phyloP scores from a whole-genome alignment of 73 alveolate species.

The Paramecium primaurelia region DNA sequence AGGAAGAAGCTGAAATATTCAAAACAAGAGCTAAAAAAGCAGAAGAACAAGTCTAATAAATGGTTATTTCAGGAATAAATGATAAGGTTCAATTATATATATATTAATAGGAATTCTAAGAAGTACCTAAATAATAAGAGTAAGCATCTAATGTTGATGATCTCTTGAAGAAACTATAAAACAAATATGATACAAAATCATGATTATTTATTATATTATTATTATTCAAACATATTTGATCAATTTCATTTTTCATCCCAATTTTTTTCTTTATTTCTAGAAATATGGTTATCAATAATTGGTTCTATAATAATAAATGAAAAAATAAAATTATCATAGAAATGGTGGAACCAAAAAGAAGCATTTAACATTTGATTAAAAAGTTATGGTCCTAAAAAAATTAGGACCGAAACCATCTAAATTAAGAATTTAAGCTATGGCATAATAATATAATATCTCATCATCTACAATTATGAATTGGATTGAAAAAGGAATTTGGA shows the following conservation, averaged over 20 bases:
- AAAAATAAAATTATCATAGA: background rate
- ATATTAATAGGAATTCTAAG: background rate
- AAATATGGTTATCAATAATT: background rate
- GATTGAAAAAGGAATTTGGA: constrained; percentile 1
- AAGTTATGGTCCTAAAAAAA: background rate
- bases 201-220: background rate
- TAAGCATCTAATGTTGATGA: background rate
- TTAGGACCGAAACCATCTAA: background rate
- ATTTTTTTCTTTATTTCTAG: background rate
- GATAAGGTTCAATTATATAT: background rate
- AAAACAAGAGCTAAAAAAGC: constrained; percentile 26
- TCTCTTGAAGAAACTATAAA: background rate
- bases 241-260: background rate
- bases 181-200: background rate
- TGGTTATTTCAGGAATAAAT: background rate
- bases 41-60: constrained; percentile 18
- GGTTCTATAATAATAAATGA: background rate
- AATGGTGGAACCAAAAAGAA: constrained; percentile 10
- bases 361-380: background rate
- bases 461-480: background rate
- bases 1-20: constrained; percentile 17
- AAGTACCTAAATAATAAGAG: background rate
- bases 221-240: background rate
- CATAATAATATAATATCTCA: background rate
- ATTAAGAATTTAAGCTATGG: background rate